Base-by-base conservation (phyloP, 116 monocot species). In the Cymodocea nodosa region DNA sequence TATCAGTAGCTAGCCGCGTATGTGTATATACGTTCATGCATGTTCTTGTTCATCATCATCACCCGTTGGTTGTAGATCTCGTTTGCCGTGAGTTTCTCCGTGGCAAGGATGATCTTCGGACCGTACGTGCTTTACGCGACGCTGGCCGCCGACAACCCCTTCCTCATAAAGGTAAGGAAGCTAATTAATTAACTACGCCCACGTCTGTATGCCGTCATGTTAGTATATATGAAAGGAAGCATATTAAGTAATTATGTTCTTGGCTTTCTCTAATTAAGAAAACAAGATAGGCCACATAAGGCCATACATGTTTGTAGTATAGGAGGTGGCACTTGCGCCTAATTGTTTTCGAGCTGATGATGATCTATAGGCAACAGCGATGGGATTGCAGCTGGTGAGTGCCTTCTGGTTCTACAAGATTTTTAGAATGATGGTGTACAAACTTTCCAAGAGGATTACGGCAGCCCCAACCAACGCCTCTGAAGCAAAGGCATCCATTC, bases 341-440 rank as follows among this genome's bases (percentile, higher is more conserved):
- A 30, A 30, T 3, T 30, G 30, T 3, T 30, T 30, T 30, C 3
- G 30, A 30, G 87, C 87, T 7, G 9, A 56, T 44, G 87, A 84
- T 58, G 68, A 70, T 24, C 84, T 82, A 64, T 72, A 92, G 92
- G 83, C 73, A 23, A 89, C 77, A 78, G 83, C 89, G 10, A 51
- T 83, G 35, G 93, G 93, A 7, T 54, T 93, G 73, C 89, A 88
- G 73, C 65, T 87, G 25, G 89, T 88, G 64, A 93, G 93, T 58
- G 70, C 75, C 34, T 93, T 83, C 71, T 93, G 89, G 93, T 93
- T 89, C 80, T 83, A 85, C 58, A 88, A 85, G 65, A 93, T 93
- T 23, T 15, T 76, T 14, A 66, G 82, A 62, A 92, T 92, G 92
- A 65, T 85, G 62, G 78, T 67, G 60, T 68, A 85, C 68, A 92